Percentiles rank a stretch among this genome's conserved stretches.
Evolutionary conservation across 192 early-diverging fungal species (phyloP).

Genomic region (Martensiomyces pterosporus): DNA sequence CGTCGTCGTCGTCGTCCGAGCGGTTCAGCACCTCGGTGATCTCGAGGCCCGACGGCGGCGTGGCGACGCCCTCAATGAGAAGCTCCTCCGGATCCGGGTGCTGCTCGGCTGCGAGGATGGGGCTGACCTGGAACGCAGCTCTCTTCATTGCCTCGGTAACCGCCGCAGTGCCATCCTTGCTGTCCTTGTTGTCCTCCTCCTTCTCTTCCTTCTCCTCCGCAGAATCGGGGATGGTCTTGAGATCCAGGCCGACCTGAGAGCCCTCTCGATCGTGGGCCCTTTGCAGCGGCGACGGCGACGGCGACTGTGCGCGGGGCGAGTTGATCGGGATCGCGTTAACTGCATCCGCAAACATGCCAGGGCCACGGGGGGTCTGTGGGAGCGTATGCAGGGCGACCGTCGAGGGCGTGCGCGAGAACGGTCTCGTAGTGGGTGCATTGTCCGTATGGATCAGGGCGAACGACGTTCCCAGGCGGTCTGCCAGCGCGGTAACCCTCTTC

Average conservation of each 20-base stretch:
- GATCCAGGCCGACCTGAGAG: slow-evolving; percentile 30
- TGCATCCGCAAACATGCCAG: slow-evolving; percentile 45
- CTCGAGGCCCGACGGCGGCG: slow-evolving; percentile 34
- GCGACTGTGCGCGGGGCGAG: slow-evolving; percentile 24
- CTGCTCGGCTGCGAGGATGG: slow-evolving; percentile 31
- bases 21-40: slow-evolving; percentile 50
- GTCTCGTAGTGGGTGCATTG: slow-evolving; percentile 53
- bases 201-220: background rate
- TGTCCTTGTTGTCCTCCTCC: background rate
- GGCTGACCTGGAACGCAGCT: slow-evolving; percentile 49
- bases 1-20: slow-evolving; percentile 46
- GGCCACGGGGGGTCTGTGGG: slow-evolving; percentile 45
- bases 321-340: slow-evolving; percentile 33
- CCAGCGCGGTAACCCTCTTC: slow-evolving; percentile 92
- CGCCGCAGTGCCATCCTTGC: slow-evolving; percentile 8
- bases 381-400: slow-evolving; percentile 51
- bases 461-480: slow-evolving; percentile 86
- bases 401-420: slow-evolving; percentile 51
- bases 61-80: slow-evolving; percentile 20
- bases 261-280: slow-evolving; percentile 5
- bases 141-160: slow-evolving; percentile 18
- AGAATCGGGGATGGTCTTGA: slow-evolving; percentile 27
- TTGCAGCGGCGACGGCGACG: slow-evolving; percentile 30
- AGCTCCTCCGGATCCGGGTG: slow-evolving; percentile 46
- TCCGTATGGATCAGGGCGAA: slow-evolving; percentile 97